phyloP scores from a whole-genome alignment of 441 rosid species.

The Pelargonium australe region DNA sequence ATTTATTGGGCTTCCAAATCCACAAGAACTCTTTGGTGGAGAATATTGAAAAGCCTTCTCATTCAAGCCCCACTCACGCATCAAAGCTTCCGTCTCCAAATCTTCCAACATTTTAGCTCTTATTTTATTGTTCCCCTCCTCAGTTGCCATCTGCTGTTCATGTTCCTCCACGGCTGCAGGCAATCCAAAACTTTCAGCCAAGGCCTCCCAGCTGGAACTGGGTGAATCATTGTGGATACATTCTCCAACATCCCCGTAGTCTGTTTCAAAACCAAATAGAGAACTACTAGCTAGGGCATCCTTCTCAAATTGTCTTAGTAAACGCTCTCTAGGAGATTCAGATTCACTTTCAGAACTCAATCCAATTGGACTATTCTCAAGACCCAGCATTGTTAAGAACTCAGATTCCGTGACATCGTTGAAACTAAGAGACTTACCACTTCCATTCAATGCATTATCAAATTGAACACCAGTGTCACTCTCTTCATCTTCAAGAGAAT shows the following conservation, averaged over 20 bases:
- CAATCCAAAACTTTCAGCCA: constrained; percentile 43
- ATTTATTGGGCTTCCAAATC: constrained; percentile 63
- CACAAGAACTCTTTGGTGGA: constrained; percentile 44
- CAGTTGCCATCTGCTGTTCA: constrained; percentile 33
- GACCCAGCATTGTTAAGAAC: constrained; percentile 73
- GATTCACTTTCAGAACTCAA: constrained; percentile 72
- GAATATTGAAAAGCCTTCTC: constrained; percentile 66
- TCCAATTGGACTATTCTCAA: constrained; percentile 65
- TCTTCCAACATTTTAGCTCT: constrained; percentile 68
- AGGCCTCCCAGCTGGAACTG: constrained; percentile 30
- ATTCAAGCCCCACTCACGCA: constrained; percentile 89
- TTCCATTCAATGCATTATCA: constrained; percentile 28
- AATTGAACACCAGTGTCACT: constrained; percentile 27
- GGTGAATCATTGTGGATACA: constrained; percentile 27
- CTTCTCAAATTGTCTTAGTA: constrained; percentile 80
- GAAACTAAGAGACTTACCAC: constrained; percentile 36
- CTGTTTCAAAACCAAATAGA: constrained; percentile 50
- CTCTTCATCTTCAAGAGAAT: constrained; percentile 50
- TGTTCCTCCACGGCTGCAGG: constrained; percentile 56
- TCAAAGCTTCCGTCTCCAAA: constrained; percentile 75
- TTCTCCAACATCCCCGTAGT: constrained; percentile 40
- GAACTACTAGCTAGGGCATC: constrained; percentile 56
- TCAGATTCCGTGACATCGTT: constrained; percentile 59
- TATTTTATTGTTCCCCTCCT: constrained; percentile 33
- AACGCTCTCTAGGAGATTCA: constrained; percentile 89